phyloP scores from a whole-genome alignment of 495 filamentous ascomycete genomes.

The Penicillium tannophilum region DNA sequence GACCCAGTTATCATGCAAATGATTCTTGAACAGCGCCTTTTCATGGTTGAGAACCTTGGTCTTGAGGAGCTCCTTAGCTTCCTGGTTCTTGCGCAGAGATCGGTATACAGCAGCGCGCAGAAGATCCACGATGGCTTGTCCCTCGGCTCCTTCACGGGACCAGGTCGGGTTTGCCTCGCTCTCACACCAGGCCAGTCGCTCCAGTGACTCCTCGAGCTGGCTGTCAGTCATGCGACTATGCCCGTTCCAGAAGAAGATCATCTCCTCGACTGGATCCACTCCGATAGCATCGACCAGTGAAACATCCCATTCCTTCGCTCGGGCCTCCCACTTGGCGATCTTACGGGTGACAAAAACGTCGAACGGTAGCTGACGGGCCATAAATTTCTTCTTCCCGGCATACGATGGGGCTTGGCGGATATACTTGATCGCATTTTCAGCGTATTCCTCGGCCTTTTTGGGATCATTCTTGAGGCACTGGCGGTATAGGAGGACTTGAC shows the following conservation, averaged over 20 bases:
- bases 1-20: constrained; percentile 79
- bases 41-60: constrained; percentile 64
- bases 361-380: constrained; percentile 87
- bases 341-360: constrained; percentile 87
- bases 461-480: constrained; percentile 49
- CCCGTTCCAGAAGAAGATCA: constrained; percentile 95
- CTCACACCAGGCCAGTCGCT: constrained; percentile 66
- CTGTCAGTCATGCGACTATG: constrained; percentile 70
- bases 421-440: constrained; percentile 67
- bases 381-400: constrained; percentile 84
- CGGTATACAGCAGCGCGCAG: constrained; percentile 69
- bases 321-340: constrained; percentile 84
- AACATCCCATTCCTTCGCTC: constrained; percentile 67
- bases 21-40: constrained; percentile 68
- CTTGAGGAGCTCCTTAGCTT: constrained; percentile 66
- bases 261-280: constrained; percentile 83
- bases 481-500: constrained; percentile 80
- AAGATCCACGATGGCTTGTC: constrained; percentile 68
- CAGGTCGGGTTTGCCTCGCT: constrained; percentile 55
- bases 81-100: constrained; percentile 57
- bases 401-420: constrained; percentile 71
- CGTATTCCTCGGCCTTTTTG: constrained; percentile 51
- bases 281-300: constrained; percentile 81
- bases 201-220: constrained; percentile 65
- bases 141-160: constrained; percentile 67